phyloP scores from a whole-genome alignment of 2,329 filamentous ascomycete species.

The Fusarium pseudograminearum region DNA sequence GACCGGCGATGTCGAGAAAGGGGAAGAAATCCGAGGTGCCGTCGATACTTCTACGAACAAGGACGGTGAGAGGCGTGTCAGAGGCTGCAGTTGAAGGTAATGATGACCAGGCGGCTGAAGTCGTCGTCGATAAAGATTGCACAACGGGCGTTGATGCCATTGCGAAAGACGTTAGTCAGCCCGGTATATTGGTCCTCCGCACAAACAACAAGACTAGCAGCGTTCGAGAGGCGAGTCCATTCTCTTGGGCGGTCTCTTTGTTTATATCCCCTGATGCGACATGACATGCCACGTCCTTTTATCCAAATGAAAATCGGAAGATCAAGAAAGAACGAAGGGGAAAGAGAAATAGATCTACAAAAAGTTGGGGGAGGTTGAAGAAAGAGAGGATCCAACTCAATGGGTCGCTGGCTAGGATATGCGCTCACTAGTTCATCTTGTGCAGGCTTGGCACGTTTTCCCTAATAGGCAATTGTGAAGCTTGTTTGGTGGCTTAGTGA shows the following conservation, averaged over 20 bases:
- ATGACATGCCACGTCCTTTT: background rate
- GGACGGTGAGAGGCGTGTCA: slow-evolving; percentile 47
- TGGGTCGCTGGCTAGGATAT: slow-evolving; percentile 20
- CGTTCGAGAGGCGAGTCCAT: slow-evolving; percentile 16
- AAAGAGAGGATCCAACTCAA: slow-evolving; percentile 23
- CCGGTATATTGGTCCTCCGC: slow-evolving; percentile 5
- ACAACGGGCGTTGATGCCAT: slow-evolving; percentile 34
- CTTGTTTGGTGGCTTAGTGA: slow-evolving; percentile 13
- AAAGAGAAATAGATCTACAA: slow-evolving; percentile 19
- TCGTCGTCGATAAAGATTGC: slow-evolving; percentile 25
- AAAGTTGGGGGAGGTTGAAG: slow-evolving; percentile 38
- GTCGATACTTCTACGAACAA: slow-evolving; percentile 48
- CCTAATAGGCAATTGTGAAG: slow-evolving; percentile 27
- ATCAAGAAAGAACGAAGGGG: background rate
- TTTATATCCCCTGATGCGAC: background rate
- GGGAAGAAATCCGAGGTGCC: slow-evolving; percentile 55
- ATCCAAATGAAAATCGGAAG: background rate
- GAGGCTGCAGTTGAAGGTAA: slow-evolving; percentile 30
- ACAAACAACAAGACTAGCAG: slow-evolving; percentile 29
- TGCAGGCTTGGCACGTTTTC: slow-evolving; percentile 42
- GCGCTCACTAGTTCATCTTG: slow-evolving; percentile 21
- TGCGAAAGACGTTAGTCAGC: slow-evolving; percentile 2
- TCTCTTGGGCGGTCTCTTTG: background rate
- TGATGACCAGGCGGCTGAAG: slow-evolving; percentile 19
- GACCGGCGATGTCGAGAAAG: slow-evolving; percentile 52